Conservation (phyloP, 1,284 basidiomycete species). For the Taiwanofungus camphoratus region DNA sequence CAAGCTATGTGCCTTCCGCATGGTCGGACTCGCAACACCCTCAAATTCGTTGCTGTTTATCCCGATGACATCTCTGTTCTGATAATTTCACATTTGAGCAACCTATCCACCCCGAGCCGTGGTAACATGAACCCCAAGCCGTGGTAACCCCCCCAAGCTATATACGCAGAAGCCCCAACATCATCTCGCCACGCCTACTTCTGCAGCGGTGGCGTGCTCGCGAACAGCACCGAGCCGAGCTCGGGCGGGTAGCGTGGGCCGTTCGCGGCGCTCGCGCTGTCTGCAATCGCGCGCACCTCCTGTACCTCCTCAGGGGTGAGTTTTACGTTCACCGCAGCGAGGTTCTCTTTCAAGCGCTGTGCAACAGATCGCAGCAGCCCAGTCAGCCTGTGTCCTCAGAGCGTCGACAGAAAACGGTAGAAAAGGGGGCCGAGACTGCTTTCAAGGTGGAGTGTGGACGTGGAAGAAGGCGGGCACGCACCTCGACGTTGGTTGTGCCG, state of each 20-base stretch:
- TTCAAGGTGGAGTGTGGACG: neutral
- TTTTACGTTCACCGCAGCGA: conserved; percentile 26
- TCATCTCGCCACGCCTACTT: no score
- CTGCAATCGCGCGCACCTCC: conserved; percentile 27
- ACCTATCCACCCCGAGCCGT: no score
- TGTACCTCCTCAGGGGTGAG: conserved; percentile 30
- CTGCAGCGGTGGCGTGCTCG: conserved; percentile 17
- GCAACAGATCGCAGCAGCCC: no score
- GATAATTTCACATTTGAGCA: no score
- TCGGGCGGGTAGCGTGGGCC: conserved; percentile 18
- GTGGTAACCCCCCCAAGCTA: no score
- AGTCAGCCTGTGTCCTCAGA: neutral
- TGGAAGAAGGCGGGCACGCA: conserved; percentile 2
- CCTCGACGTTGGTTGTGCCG: conserved; percentile 27
- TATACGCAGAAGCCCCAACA: no score
- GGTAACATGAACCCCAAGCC: no score
- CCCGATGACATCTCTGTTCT: no score
- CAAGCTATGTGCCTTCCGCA: no score
- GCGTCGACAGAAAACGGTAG: neutral
- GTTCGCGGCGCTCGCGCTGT: conserved; percentile 21
- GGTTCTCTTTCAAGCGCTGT: conserved; percentile 40
- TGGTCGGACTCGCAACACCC: no score
- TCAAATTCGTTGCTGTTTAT: no score
- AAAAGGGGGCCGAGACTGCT: neutral
- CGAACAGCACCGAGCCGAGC: conserved; percentile 13